Evolutionary conservation across 176 grass and related monocot species (phyloP).

Genomic region (Oryza meridionalis): DNA sequence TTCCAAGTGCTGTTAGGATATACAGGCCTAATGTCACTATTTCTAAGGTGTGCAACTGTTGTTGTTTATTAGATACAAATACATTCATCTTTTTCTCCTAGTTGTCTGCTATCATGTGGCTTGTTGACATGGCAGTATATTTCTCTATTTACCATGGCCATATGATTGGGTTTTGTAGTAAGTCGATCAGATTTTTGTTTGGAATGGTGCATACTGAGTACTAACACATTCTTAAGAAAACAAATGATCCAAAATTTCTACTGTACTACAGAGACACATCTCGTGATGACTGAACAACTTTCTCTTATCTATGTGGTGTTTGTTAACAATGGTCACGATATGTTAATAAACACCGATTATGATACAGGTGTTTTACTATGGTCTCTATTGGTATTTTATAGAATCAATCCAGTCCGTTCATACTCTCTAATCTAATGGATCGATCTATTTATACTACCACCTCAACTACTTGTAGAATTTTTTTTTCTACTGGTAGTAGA

Average conservation of each 20-base stretch:
- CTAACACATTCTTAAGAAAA: slow-evolving; percentile 12
- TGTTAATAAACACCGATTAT: background rate
- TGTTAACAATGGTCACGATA: background rate
- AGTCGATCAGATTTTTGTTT: slow-evolving; percentile 14
- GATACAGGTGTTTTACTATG: too few species aligned
- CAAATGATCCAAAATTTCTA: background rate
- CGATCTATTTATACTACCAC: too few species aligned
- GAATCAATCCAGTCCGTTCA: too few species aligned
- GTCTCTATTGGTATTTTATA: too few species aligned
- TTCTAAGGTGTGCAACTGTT: slow-evolving; percentile 58
- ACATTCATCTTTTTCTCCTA: background rate
- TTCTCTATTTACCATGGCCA: background rate
- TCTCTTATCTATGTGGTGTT: background rate
- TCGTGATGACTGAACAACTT: slow-evolving; percentile 3
- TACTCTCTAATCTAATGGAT: too few species aligned
- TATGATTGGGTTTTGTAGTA: background rate
- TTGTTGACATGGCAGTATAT: background rate
- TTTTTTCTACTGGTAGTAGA: too few species aligned
- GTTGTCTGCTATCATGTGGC: background rate
- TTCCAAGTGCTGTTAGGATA: slow-evolving; percentile 95
- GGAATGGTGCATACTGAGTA: background rate
- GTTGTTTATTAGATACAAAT: background rate
- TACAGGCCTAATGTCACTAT: slow-evolving; percentile 80
- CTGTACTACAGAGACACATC: slow-evolving; percentile 1
- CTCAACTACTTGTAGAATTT: too few species aligned